Evolutionary conservation across 148 eudicot species (phyloP).

Genomic region (Camellia lanceoleosa): DNA sequence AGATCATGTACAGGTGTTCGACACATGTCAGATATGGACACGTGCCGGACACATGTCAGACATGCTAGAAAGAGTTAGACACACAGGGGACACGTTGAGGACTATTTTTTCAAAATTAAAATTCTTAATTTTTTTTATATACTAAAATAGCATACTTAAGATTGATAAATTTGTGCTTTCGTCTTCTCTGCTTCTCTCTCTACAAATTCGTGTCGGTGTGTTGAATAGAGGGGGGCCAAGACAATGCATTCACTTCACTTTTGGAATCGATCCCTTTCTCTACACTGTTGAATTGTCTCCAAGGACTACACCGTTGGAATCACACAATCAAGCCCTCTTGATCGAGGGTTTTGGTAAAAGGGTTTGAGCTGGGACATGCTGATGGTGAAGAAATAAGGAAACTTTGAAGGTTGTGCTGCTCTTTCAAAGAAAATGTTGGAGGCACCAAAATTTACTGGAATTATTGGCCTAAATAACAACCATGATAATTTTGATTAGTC

Average conservation of each 20-base stretch:
- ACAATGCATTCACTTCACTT: neutral
- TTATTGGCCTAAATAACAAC: constrained; percentile 30
- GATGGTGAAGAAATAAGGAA: constrained; percentile 41
- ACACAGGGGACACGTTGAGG: too few species aligned
- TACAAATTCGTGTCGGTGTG: neutral
- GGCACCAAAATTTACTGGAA: constrained; percentile 73
- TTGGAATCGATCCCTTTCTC: neutral
- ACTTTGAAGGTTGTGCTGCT: constrained; percentile 16
- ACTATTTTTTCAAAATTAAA: too few species aligned
- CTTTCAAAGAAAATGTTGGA: constrained; percentile 68
- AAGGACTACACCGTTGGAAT: neutral
- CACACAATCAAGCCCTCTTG: constrained; percentile 16
- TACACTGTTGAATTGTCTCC: neutral
- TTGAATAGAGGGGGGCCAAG: neutral
- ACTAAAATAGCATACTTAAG: too few species aligned
- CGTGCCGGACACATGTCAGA: too few species aligned
- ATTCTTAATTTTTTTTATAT: too few species aligned
- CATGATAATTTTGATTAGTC: constrained; percentile 66
- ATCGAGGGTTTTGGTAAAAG: constrained; percentile 22
- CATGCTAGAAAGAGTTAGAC: too few species aligned
- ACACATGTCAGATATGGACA: too few species aligned
- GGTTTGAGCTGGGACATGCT: constrained; percentile 21
- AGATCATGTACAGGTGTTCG: too few species aligned
- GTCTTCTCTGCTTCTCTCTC: constrained; percentile 1
- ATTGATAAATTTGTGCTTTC: neutral